Conservation (phyloP, 345 rosid genomes). For the Salix brachista region DNA sequence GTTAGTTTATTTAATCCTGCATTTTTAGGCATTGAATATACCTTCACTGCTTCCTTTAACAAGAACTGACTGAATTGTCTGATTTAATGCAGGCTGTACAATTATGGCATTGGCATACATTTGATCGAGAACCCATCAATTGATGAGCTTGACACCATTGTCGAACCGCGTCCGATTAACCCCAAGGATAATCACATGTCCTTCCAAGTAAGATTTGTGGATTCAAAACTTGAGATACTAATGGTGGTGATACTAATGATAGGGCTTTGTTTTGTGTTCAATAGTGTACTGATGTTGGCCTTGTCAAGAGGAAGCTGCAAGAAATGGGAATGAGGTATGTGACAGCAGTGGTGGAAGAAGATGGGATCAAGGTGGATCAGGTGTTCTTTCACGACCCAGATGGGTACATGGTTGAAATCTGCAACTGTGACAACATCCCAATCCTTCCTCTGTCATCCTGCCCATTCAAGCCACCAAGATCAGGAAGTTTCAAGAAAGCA, state of each 20-base stretch:
- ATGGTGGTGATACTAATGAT: background rate
- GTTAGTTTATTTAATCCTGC: background rate
- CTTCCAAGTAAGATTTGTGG: slow-evolving; percentile 37
- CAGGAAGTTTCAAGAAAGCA: slow-evolving; percentile 31
- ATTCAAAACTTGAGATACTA: background rate
- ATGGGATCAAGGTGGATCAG: slow-evolving; percentile 45
- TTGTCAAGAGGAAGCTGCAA: slow-evolving; percentile 46
- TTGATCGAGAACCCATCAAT: slow-evolving; percentile 47
- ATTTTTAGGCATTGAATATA: background rate
- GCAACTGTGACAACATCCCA: slow-evolving; percentile 55
- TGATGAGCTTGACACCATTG: slow-evolving; percentile 34
- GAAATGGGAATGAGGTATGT: slow-evolving; percentile 46
- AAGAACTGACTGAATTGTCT: background rate
- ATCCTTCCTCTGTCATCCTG: slow-evolving; percentile 40
- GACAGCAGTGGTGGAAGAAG: slow-evolving; percentile 48
- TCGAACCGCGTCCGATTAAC: slow-evolving; percentile 42
- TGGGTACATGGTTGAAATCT: slow-evolving; percentile 59
- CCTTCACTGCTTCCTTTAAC: background rate
- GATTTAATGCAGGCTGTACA: slow-evolving; percentile 41
- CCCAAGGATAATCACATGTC: slow-evolving; percentile 61
- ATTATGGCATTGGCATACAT: slow-evolving; percentile 57
- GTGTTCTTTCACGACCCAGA: slow-evolving; percentile 64
- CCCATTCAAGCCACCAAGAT: slow-evolving; percentile 31
- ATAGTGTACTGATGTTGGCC: slow-evolving; percentile 47
- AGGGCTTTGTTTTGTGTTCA: background rate